Conservation (phyloP, 225 moss, liverwort and hornwort genomes). For the Bryoerythrophyllum caledonicum region DNA sequence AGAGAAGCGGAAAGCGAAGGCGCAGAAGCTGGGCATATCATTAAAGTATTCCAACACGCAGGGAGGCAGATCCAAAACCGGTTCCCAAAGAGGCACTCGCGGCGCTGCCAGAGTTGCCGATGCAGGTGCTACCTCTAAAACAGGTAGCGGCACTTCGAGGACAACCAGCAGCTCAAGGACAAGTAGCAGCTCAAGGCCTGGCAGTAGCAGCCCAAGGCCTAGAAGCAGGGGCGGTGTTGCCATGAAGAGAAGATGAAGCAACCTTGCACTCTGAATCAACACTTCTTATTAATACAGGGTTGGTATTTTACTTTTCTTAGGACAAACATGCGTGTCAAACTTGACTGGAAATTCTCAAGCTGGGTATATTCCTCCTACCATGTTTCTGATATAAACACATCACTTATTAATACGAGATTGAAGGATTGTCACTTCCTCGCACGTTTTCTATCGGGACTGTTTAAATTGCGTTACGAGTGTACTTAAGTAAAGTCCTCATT, state of each 20-base stretch:
- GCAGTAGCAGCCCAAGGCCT: slow-evolving; percentile 6
- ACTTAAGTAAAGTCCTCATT: no score
- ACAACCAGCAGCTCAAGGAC: slow-evolving; percentile 18
- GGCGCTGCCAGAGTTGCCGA: slow-evolving; percentile 38
- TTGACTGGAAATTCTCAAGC: not conserved
- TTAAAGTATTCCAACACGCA: slow-evolving; percentile 48
- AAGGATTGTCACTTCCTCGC: not conserved
- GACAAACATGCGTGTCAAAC: not conserved
- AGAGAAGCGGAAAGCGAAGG: slow-evolving; percentile 56
- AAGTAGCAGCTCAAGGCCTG: not conserved
- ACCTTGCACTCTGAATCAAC: not conserved
- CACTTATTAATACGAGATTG: not conserved
- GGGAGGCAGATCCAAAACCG: slow-evolving; percentile 41
- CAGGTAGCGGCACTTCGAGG: slow-evolving; percentile 15
- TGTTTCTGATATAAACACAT: not conserved
- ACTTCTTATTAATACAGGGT: no score
- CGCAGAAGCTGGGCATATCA: slow-evolving; percentile 48
- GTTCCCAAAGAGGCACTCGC: slow-evolving; percentile 52
- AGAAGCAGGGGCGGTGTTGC: slow-evolving; percentile 29
- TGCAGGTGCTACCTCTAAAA: slow-evolving; percentile 15
- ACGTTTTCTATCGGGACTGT: not conserved
- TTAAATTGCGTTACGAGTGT: not conserved
- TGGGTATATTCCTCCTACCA: no score
- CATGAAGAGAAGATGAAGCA: slow-evolving; percentile 48
- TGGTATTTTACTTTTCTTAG: not conserved